A percentile compares a stretch with the other conserved stretches of the same genome.
Conservation (phyloP, 192 early-diverging fungal species). For the Coemansia sp. region DNA sequence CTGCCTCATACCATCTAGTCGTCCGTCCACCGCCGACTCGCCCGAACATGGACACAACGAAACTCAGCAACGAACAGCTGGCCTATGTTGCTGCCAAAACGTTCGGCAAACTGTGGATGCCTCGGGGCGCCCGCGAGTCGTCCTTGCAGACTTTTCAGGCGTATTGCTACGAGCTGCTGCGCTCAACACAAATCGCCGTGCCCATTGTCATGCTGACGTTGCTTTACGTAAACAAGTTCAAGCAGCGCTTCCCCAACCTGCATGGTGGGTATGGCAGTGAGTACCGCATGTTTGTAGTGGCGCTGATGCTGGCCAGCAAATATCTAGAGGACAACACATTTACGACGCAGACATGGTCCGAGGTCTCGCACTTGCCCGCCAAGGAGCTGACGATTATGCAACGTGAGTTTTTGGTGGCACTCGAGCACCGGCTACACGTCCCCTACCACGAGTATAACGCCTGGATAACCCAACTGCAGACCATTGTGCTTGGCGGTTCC, state of each 20-base stretch:
- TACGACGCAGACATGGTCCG: slow-evolving; percentile 87
- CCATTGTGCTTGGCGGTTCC: slow-evolving; percentile 30
- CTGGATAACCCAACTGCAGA: slow-evolving; percentile 62
- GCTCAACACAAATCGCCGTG: slow-evolving; percentile 53
- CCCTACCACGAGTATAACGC: slow-evolving; percentile 66
- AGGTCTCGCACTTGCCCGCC: slow-evolving; percentile 79
- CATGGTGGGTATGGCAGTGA: slow-evolving; percentile 68
- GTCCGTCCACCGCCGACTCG: neutral
- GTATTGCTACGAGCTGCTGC: slow-evolving; percentile 54
- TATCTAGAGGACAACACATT: slow-evolving; percentile 89
- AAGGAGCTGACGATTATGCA: slow-evolving; percentile 84
- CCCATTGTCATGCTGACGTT: slow-evolving; percentile 56
- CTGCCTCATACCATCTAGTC: neutral
- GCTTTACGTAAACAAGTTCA: slow-evolving; percentile 50
- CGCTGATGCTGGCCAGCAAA: slow-evolving; percentile 85
- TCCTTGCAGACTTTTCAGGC: slow-evolving; percentile 42
- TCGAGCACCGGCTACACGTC: slow-evolving; percentile 76
- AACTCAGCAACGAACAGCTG: slow-evolving; percentile 51
- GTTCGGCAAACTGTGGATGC: slow-evolving; percentile 49
- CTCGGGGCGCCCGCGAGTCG: slow-evolving; percentile 30
- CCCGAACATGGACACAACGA: slow-evolving; percentile 25
- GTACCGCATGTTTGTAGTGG: slow-evolving; percentile 80
- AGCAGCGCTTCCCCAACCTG: slow-evolving; percentile 36
- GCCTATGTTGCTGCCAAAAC: slow-evolving; percentile 43
- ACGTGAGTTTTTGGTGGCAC: slow-evolving; percentile 79